These are phyloP conservation scores for Linum usitatissimum DNA, from an alignment of 345 rosid species.

Conservation along the genomic window DNA sequence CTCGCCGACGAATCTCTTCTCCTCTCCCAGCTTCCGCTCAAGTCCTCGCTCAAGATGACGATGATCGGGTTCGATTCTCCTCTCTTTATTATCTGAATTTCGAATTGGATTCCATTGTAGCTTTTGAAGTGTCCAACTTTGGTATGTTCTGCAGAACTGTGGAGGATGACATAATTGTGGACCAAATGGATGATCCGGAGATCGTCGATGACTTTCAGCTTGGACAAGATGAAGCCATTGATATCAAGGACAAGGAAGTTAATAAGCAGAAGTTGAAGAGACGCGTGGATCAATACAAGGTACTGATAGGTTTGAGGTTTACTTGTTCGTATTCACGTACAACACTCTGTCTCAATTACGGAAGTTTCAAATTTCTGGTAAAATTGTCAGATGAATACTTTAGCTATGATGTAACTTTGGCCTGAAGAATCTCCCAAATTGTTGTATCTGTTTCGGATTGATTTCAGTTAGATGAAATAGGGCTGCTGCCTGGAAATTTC, in stretches of 20 bases:
- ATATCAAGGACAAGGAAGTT: conserved; percentile 73
- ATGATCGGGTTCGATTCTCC: conserved; percentile 60
- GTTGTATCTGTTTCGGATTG: too few species aligned
- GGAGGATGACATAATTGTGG: conserved; percentile 85
- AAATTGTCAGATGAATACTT: too few species aligned
- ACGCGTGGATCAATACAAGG: conserved; percentile 70
- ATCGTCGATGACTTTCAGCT: conserved; percentile 79
- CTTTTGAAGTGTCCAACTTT: neutral
- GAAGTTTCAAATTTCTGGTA: neutral
- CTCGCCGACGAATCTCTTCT: conserved; percentile 67
- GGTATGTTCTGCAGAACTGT: conserved; percentile 40
- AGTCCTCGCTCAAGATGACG: conserved; percentile 86
- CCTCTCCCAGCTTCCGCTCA: conserved; percentile 68
- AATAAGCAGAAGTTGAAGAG: conserved; percentile 70
- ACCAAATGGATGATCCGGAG: conserved; percentile 68
- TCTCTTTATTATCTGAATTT: neutral
- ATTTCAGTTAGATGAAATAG: too few species aligned
- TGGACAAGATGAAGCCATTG: conserved; percentile 83
- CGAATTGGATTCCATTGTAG: neutral
- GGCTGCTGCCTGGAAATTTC: too few species aligned
- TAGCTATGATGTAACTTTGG: too few species aligned
- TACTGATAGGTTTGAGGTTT: neutral
- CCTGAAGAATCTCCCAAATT: too few species aligned
- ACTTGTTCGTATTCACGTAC: neutral
- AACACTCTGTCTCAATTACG: neutral